These are phyloP conservation scores for Vaccinium myrtillus DNA, from an alignment of 148 eudicot species.

Conservation along the genomic window DNA sequence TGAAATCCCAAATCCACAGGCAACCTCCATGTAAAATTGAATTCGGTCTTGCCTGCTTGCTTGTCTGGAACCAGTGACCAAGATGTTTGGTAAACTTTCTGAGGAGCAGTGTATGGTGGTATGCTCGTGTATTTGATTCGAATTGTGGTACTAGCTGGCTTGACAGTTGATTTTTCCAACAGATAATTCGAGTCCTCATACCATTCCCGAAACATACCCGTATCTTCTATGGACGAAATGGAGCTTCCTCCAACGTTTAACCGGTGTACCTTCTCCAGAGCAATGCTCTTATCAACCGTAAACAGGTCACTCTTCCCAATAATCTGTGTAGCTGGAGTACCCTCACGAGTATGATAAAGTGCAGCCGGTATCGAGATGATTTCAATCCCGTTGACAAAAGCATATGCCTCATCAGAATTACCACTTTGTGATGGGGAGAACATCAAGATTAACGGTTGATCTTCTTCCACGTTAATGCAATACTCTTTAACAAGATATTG, in stretches of 20 bases:
- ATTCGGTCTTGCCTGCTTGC: not conserved
- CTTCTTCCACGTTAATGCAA: constrained; percentile 15
- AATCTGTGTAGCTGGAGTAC: constrained; percentile 3
- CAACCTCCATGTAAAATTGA: constrained; percentile 31
- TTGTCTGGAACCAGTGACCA: constrained; percentile 2
- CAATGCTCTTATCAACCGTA: constrained; percentile 9
- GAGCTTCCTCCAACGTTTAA: constrained; percentile 26
- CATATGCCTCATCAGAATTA: not conserved
- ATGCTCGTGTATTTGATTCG: constrained; percentile 14
- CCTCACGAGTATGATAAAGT: constrained; percentile 23
- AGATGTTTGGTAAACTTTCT: constrained; percentile 25
- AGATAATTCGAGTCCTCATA: constrained; percentile 11
- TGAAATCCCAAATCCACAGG: constrained; percentile 38
- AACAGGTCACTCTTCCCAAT: constrained; percentile 22
- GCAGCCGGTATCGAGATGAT: constrained; percentile 36
- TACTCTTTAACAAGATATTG: constrained; percentile 21
- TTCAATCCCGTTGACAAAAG: constrained; percentile 53
- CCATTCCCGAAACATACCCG: constrained; percentile 30
- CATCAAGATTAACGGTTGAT: not conserved
- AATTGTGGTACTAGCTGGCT: constrained; percentile 6
- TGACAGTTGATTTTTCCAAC: not conserved
- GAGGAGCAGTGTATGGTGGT: constrained; percentile 32
- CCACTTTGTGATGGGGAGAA: too few species aligned
- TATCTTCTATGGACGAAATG: constrained; percentile 13
- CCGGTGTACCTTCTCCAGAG: constrained; percentile 36